phyloP scores from a whole-genome alignment of 306 rosid species.

The Lupinus albus region DNA sequence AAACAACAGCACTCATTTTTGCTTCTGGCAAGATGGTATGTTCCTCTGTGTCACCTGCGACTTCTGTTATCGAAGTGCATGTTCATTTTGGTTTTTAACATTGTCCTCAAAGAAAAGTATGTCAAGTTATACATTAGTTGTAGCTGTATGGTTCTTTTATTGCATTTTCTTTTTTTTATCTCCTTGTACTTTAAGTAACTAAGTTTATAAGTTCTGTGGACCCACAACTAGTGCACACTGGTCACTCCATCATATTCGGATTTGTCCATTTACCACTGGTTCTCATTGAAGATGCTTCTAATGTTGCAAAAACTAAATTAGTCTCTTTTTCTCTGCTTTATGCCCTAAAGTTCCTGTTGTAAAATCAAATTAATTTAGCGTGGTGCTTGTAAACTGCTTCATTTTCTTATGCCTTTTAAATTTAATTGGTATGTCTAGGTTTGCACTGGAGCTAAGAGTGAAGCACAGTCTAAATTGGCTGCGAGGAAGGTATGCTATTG shows the following conservation, averaged over 20 bases:
- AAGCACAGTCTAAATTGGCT: constrained; percentile 84
- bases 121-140: no score
- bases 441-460: constrained; percentile 97
- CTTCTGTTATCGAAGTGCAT: neutral
- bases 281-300: no score
- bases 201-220: neutral
- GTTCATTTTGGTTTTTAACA: neutral
- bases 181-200: neutral
- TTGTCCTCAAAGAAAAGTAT: neutral
- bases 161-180: no score
- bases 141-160: no score
- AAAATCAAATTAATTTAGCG: neutral
- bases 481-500: constrained; percentile 76
- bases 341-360: neutral
- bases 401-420: constrained; percentile 19
- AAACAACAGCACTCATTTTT: constrained; percentile 90
- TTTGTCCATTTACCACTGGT: constrained; percentile 5
- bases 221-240: neutral
- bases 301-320: neutral
- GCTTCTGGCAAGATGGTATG: constrained; percentile 98
- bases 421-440: constrained; percentile 58
- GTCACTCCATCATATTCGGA: neutral
- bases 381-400: neutral
- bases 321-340: neutral
- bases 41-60: neutral